Conservation (phyloP, 192 early-diverging fungal genomes). For the Mortierella alpina region DNA sequence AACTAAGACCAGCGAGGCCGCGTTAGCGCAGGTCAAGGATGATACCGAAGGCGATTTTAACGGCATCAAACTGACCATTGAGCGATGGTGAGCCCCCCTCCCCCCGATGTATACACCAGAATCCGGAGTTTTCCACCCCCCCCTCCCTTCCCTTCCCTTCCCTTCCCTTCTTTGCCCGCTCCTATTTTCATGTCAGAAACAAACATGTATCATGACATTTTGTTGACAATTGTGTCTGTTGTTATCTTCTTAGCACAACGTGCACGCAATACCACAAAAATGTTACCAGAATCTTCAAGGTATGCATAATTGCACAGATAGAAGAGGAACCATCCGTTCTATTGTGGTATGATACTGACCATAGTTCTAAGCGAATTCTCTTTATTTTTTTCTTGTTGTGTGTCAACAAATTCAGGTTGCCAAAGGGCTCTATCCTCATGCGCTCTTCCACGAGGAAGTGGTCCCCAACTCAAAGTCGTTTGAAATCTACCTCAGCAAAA, state of each 20-base stretch:
- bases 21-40: not conserved
- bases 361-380: not conserved
- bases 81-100: slow-evolving; percentile 21
- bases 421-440: slow-evolving; percentile 22
- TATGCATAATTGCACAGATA: not conserved
- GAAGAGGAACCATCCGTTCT: not conserved
- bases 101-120: not conserved
- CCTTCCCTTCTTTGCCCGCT: not conserved
- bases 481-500: slow-evolving; percentile 37
- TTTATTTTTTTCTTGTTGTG: not conserved
- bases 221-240: not conserved
- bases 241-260: slow-evolving; percentile 16
- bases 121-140: not conserved
- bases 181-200: not conserved
- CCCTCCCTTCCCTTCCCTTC: not conserved
- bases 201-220: not conserved
- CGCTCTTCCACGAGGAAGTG: slow-evolving; percentile 26
- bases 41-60: not conserved
- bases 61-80: slow-evolving; percentile 28
- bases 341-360: not conserved
- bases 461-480: slow-evolving; percentile 33
- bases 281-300: slow-evolving; percentile 20
- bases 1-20: not conserved
- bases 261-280: slow-evolving; percentile 38
- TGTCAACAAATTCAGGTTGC: not conserved